Conservation (phyloP, 1,284 basidiomycete species). For the Xerocomus nothofagi region DNA sequence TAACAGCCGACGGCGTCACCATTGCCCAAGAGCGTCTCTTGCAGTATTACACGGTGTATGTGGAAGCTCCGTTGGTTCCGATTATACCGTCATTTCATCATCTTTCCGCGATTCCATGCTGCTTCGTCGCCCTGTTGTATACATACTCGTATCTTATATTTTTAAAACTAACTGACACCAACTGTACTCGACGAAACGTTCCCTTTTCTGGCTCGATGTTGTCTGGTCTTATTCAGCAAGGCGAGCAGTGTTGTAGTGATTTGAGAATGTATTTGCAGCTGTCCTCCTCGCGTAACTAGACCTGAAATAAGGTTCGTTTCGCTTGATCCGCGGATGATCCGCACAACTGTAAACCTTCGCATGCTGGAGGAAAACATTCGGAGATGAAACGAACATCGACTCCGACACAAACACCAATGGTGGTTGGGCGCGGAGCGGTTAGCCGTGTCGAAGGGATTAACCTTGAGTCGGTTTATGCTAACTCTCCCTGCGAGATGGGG, state of each 20-base stretch:
- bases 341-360: constrained; percentile 29
- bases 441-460: neutral
- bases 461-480: neutral
- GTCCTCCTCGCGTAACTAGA: constrained; percentile 14
- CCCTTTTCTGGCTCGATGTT: constrained; percentile 8
- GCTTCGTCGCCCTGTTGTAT: constrained; percentile 30
- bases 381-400: constrained; percentile 31
- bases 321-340: constrained; percentile 29
- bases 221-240: constrained; percentile 10
- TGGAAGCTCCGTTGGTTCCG: constrained; percentile 1
- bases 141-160: constrained; percentile 36
- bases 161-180: constrained; percentile 32
- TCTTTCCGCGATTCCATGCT: constrained; percentile 8
- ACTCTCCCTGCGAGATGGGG: neutral
- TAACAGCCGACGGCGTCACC: neutral
- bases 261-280: constrained; percentile 9
- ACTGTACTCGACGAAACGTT: constrained; percentile 20
- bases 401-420: constrained; percentile 19
- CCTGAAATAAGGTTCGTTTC: constrained; percentile 14
- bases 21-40: neutral
- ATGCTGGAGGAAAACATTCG: constrained; percentile 21
- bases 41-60: constrained; percentile 4
- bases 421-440: constrained; percentile 2
- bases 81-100: constrained; percentile 7
- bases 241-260: constrained; percentile 10